A percentile compares a stretch with the other conserved stretches of the same genome.
phyloP scores from a whole-genome alignment of 805 yeast species.

The Saccharomycopsis sp. region DNA sequence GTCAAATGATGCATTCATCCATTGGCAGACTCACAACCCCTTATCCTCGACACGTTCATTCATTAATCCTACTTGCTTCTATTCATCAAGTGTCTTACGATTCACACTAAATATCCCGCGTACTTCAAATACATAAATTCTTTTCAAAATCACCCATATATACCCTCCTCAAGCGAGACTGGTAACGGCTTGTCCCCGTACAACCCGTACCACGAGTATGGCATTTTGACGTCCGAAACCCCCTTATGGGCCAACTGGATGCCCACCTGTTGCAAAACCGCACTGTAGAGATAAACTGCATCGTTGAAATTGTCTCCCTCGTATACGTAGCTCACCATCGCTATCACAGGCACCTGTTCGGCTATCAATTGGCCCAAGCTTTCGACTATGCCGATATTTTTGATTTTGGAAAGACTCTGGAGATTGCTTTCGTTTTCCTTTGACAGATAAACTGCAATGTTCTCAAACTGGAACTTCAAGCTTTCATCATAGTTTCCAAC shows the following conservation, averaged over 20 bases:
- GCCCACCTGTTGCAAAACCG: constrained; percentile 5
- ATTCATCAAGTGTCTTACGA: no score
- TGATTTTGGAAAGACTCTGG: background rate
- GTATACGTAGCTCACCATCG: constrained; percentile 58
- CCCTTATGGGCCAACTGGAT: background rate
- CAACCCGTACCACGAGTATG: constrained; percentile 78
- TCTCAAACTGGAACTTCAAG: constrained; percentile 6
- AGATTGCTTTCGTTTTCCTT: background rate
- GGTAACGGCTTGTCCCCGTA: constrained; percentile 73
- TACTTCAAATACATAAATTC: no score
- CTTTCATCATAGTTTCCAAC: constrained; percentile 21
- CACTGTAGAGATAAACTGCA: constrained; percentile 12
- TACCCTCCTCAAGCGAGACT: constrained; percentile 65
- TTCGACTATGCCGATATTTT: background rate
- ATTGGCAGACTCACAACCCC: no score
- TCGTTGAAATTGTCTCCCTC: constrained; percentile 79
- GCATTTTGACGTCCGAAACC: constrained; percentile 38
- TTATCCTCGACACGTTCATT: no score
- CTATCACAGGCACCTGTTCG: constrained; percentile 27
- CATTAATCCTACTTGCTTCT: no score
- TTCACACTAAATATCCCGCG: no score
- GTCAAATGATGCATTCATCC: no score
- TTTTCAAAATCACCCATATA: constrained; percentile 61
- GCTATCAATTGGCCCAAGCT: background rate
- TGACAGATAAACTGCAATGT: constrained; percentile 8